Base-by-base conservation (phyloP, 371 early-diverging fungal species). In the Umbelopsis sp. region DNA sequence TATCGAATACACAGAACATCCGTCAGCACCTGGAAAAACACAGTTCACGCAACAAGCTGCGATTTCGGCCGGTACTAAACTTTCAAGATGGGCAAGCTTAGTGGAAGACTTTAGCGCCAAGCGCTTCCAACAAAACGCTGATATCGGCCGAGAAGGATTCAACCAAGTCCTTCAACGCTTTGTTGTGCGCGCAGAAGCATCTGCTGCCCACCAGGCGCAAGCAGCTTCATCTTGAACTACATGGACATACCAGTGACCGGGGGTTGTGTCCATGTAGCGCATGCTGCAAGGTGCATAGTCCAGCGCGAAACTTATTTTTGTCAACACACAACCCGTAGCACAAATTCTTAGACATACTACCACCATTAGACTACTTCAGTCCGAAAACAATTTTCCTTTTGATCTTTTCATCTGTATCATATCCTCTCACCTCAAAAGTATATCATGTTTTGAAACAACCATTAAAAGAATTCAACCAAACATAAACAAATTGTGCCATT, bases 111-210 rank as follows among this genome's bases (percentile, higher is more conserved):
- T 93, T 65, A 93, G 92, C 65, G 78, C 94, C 72, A 91, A 85
- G 50, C 84, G 96, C 48, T 98, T 97, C 81, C 76, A 91, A 72
- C 91, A 92, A 45, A 98, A 98, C 74, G 96, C 98, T 9, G 85
- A 84, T 14, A 80, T 87, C 18, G 94, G 94, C 4, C 81, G 86
- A 65, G 84, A 86, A 69, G 94, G 92, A 18, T 89, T 93, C 45
- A 82, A 87, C 72, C 85, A 86, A 70, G 94, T 93, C 11, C 71
- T 94, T 18, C 88, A 91, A 37, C 80, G 83, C 32, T 81, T 81
- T 66, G 81, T 78, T 29, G 76, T 74, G 9, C 78, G 77, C 74
- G 78, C 81, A 12, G 81, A 81, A 68, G 76, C 78, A 14, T 65
- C 70, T 32, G 22, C 50, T 12, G 32, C 22, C 10, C 37, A 4